phyloP scores from a whole-genome alignment of 2,329 filamentous ascomycete species.

The Aschersonia sp. region DNA sequence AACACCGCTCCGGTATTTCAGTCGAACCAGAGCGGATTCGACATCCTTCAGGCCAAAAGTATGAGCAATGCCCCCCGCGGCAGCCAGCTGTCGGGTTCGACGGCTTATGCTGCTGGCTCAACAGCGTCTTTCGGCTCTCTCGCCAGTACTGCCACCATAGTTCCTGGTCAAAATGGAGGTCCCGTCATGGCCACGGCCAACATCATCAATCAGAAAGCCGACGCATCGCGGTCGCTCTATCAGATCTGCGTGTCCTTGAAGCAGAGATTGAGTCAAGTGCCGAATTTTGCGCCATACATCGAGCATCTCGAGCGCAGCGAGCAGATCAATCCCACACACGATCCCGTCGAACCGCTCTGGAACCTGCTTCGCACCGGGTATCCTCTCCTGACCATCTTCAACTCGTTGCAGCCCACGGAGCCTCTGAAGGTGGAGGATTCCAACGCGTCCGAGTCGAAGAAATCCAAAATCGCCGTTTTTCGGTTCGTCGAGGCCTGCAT shows the following conservation, averaged over 20 bases:
- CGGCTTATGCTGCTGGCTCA: slow-evolving; percentile 36
- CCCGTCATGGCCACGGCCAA: slow-evolving; percentile 69
- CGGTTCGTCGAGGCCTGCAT: slow-evolving; percentile 86
- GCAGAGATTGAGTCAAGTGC: slow-evolving; percentile 68
- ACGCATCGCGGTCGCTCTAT: slow-evolving; percentile 82
- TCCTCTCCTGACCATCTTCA: slow-evolving; percentile 80
- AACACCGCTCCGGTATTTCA: slow-evolving; percentile 42
- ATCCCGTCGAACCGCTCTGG: slow-evolving; percentile 86
- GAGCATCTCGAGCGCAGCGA: slow-evolving; percentile 47
- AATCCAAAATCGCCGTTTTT: slow-evolving; percentile 77
- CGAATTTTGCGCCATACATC: slow-evolving; percentile 65
- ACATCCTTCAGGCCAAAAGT: slow-evolving; percentile 25
- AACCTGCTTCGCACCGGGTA: slow-evolving; percentile 69
- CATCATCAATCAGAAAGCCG: slow-evolving; percentile 94
- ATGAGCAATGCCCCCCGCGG: slow-evolving; percentile 40
- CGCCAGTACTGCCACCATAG: slow-evolving; percentile 26
- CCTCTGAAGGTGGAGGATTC: slow-evolving; percentile 53
- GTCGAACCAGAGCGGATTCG: slow-evolving; percentile 29
- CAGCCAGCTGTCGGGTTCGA: slow-evolving; percentile 50
- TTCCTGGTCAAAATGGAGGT: slow-evolving; percentile 32
- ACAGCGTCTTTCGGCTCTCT: slow-evolving; percentile 39
- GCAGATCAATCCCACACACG: slow-evolving; percentile 17
- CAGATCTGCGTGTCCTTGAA: slow-evolving; percentile 85
- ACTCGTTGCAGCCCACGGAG: slow-evolving; percentile 59
- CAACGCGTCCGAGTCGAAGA: slow-evolving; percentile 52